A percentile compares a stretch with the other conserved stretches of the same genome.
Evolutionary conservation across 2,329 filamentous ascomycete species (phyloP).

Genomic region (Aspergillus awamori): DNA sequence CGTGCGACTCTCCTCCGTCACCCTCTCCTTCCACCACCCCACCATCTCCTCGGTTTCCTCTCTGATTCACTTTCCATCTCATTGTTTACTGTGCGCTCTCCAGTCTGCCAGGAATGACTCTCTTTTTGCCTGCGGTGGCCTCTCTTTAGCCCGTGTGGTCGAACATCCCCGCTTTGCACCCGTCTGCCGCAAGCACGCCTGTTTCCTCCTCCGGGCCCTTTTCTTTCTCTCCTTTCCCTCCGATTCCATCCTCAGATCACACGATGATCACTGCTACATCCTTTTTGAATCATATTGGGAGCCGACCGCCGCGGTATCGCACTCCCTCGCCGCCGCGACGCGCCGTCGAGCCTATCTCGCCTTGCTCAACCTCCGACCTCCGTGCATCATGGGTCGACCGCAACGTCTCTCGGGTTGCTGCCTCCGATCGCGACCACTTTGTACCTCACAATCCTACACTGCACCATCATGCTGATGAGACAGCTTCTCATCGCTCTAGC

Average conservation of each 20-base stretch:
- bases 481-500: conserved; percentile 34
- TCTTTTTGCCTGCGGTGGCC: conserved; percentile 40
- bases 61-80: conserved; percentile 23
- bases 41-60: conserved; percentile 23
- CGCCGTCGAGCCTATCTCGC: conserved; percentile 51
- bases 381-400: conserved; percentile 36
- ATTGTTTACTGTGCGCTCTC: conserved; percentile 29
- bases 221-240: conserved; percentile 15
- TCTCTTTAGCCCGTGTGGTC: conserved; percentile 46
- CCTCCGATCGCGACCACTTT: conserved; percentile 28
- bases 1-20: conserved; percentile 26
- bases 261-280: conserved; percentile 46
- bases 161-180: conserved; percentile 46
- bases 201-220: conserved; percentile 28
- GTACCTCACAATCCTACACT: conserved; percentile 25
- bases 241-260: conserved; percentile 11
- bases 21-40: conserved; percentile 27
- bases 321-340: conserved; percentile 52
- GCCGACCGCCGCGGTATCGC: conserved; percentile 47
- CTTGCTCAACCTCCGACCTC: conserved; percentile 36
- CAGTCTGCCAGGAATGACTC: conserved; percentile 45
- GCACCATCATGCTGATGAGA: conserved; percentile 22
- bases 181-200: conserved; percentile 39
- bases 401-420: conserved; percentile 28
- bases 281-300: conserved; percentile 38